Percentiles rank a stretch among this genome's conserved stretches.
Conservation (phyloP, 2,329 filamentous ascomycete genomes). For the Ophiocordyceps polyrhachis-furcata region DNA sequence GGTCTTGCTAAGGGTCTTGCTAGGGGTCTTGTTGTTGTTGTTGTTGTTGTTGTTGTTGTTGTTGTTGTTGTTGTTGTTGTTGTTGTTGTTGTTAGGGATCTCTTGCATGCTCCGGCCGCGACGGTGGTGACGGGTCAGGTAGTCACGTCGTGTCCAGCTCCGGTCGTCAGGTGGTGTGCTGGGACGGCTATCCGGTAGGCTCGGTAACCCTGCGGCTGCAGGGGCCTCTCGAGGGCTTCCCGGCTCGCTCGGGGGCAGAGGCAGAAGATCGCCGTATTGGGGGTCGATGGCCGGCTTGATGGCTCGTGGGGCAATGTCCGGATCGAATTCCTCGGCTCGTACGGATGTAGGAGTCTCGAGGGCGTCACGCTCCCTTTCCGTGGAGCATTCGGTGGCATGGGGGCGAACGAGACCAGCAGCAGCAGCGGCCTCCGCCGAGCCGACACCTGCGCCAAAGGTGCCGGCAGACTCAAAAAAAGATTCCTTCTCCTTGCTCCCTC, state of each 20-base stretch:
- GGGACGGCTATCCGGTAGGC: conserved; percentile 41
- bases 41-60: conserved; percentile 16
- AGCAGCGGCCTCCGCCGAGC: conserved; percentile 29
- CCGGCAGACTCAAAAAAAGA: conserved; percentile 59
- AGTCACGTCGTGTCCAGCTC: conserved; percentile 17
- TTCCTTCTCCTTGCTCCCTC: conserved; percentile 17
- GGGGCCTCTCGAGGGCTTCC: conserved; percentile 22
- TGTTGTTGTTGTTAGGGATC: conserved; percentile 12
- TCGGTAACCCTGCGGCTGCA: conserved; percentile 24
- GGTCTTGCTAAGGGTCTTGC: conserved; percentile 26
- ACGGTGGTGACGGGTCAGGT: conserved; percentile 22
- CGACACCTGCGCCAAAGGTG: conserved; percentile 52
- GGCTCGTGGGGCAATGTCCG: conserved; percentile 36
- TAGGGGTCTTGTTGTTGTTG: conserved; percentile 23
- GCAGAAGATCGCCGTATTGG: conserved; percentile 44
- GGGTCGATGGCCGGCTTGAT: conserved; percentile 50
- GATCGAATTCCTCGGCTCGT: conserved; percentile 22
- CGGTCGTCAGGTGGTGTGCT: conserved; percentile 33
- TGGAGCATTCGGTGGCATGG: conserved; percentile 26
- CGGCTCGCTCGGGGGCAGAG: conserved; percentile 41
- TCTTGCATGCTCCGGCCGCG: conserved; percentile 31
- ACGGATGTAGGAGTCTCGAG: conserved; percentile 6
- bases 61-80: conserved; percentile 15
- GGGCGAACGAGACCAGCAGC: conserved; percentile 20
- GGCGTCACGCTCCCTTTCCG: conserved; percentile 17